A percentile compares a stretch with the other conserved stretches of the same genome.
phyloP scores from a whole-genome alignment of 805 yeast genomes.

The Zygotorulaspora sp. region DNA sequence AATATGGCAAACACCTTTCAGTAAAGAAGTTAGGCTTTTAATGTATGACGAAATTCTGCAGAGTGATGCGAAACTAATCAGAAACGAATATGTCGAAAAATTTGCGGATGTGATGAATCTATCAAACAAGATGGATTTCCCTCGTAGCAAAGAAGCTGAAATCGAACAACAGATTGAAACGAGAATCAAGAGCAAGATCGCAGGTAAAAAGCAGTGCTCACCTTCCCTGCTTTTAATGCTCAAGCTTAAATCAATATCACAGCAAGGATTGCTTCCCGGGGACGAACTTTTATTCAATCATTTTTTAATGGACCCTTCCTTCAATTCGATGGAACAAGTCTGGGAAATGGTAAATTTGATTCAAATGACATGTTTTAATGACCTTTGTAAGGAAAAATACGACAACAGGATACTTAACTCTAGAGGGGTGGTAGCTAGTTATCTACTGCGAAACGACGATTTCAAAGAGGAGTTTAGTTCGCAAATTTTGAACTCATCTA shows the following conservation, averaged over 20 bases:
- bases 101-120: constrained; percentile 38
- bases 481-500: constrained; percentile 29
- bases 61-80: constrained; percentile 22
- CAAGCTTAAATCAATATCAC: constrained; percentile 36
- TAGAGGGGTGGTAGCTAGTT: constrained; percentile 34
- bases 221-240: constrained; percentile 30
- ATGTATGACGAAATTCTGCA: constrained; percentile 27
- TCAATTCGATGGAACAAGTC: constrained; percentile 19
- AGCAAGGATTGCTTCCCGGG: constrained; percentile 35
- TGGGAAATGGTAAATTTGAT: constrained; percentile 34
- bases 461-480: constrained; percentile 32
- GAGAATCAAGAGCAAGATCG: constrained; percentile 19
- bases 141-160: constrained; percentile 31
- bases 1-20: constrained; percentile 33
- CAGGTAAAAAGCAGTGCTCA: constrained; percentile 16
- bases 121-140: constrained; percentile 30
- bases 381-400: constrained; percentile 27
- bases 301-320: constrained; percentile 24
- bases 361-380: constrained; percentile 34
- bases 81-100: constrained; percentile 34
- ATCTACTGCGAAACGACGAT: constrained; percentile 30
- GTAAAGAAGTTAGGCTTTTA: constrained; percentile 20
- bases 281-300: constrained; percentile 37
- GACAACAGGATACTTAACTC: constrained; percentile 31
- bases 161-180: constrained; percentile 22